Percentiles rank a stretch among this genome's conserved stretches.
phyloP scores from a whole-genome alignment of 768 basidiomycete genomes.

The Paxillus involutus region DNA sequence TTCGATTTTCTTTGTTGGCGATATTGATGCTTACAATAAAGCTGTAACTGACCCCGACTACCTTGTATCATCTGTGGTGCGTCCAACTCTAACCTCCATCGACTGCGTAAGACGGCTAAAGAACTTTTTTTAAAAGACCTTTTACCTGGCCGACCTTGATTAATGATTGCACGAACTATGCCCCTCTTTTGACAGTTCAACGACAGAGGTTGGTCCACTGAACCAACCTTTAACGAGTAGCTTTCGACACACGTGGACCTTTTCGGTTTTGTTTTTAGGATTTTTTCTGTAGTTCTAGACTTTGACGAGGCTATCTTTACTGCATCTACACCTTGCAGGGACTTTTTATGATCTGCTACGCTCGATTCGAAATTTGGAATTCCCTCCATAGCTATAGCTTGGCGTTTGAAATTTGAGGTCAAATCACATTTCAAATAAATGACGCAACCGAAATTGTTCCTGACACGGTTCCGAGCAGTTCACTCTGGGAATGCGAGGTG shows the following conservation, averaged over 20 bases:
- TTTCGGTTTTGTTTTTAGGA: neutral
- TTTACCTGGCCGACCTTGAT: neutral
- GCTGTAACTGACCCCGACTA: constrained; percentile 18
- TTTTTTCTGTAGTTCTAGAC: neutral
- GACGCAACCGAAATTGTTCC: neutral
- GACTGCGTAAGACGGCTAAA: neutral
- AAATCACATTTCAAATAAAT: neutral
- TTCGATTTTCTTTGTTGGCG: constrained; percentile 43
- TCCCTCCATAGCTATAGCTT: too few relatives aligned
- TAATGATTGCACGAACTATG: neutral
- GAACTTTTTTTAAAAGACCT: neutral
- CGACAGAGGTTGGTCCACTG: neutral
- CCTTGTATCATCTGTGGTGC: constrained; percentile 29
- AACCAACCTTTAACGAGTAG: neutral
- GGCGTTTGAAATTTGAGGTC: too few relatives aligned
- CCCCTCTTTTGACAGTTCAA: neutral
- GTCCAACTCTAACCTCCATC: constrained; percentile 9
- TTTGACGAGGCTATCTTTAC: neutral
- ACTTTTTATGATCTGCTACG: too few relatives aligned
- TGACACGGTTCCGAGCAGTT: neutral
- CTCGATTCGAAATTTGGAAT: too few relatives aligned
- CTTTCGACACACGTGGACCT: neutral
- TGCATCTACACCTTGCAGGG: too few relatives aligned
- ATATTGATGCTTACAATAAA: constrained; percentile 40
- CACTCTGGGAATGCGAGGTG: constrained; percentile 35